These are phyloP conservation scores for Fusarium nelsonii DNA, from an alignment of 2,329 filamentous ascomycete genomes.

Conservation along the genomic window DNA sequence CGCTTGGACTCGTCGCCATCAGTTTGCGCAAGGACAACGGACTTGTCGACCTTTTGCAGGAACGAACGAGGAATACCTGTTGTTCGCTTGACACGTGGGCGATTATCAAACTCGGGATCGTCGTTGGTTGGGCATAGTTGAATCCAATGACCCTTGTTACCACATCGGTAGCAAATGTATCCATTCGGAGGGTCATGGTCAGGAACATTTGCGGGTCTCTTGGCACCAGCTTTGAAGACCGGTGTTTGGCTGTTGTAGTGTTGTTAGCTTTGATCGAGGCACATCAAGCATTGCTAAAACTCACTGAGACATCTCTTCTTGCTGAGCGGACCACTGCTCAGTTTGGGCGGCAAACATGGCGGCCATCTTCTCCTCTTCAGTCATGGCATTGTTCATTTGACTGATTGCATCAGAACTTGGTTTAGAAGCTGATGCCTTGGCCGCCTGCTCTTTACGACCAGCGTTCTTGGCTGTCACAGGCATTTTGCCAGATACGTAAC, in stretches of 20 bases:
- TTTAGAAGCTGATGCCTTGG: constrained; percentile 69
- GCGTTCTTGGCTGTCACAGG: constrained; percentile 87
- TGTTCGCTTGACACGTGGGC: constrained; percentile 92
- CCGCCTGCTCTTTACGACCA: constrained; percentile 72
- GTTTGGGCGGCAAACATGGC: constrained; percentile 92
- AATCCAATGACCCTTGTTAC: constrained; percentile 99
- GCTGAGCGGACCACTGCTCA: constrained; percentile 92
- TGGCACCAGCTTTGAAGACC: constrained; percentile 70
- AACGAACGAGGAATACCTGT: constrained; percentile 97
- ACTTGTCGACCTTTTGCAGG: constrained; percentile 94
- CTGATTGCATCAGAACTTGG: constrained; percentile 68
- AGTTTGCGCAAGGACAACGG: constrained; percentile 78
- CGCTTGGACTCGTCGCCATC: constrained; percentile 86
- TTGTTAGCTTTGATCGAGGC: constrained; percentile 53
- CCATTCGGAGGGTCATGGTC: constrained; percentile 93
- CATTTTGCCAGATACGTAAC: constrained; percentile 97
- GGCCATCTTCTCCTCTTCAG: constrained; percentile 92
- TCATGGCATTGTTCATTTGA: constrained; percentile 82
- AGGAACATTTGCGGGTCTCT: constrained; percentile 80
- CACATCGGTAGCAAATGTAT: constrained; percentile 96
- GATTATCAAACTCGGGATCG: constrained; percentile 94
- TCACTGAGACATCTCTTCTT: constrained; percentile 90
- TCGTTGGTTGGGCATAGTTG: constrained; percentile 98
- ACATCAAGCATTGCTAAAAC: constrained; percentile 47
- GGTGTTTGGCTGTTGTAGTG: constrained; percentile 67